phyloP scores from a whole-genome alignment of 2,329 filamentous ascomycete genomes.

The Biscogniauxia sp. region DNA sequence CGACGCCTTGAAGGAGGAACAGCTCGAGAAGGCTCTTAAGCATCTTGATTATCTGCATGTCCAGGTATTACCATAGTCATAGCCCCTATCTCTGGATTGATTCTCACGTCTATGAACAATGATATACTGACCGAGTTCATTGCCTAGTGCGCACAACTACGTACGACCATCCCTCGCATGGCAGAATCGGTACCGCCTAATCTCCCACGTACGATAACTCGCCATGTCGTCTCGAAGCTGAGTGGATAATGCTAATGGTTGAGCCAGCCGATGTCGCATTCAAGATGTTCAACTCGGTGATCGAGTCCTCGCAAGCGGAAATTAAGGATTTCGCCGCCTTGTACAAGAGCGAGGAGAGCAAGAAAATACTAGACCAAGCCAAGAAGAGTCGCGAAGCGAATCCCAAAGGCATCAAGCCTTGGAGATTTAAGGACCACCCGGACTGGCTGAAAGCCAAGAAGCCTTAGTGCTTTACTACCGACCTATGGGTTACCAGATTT shows the following conservation, averaged over 20 bases:
- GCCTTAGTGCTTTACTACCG: background rate
- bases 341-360: conserved; percentile 46
- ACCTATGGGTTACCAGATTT: conserved; percentile 1
- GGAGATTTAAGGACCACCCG: conserved; percentile 58
- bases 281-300: conserved; percentile 45
- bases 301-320: conserved; percentile 47
- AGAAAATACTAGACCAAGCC: conserved; percentile 51
- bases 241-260: conserved; percentile 17
- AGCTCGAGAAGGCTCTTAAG: conserved; percentile 48
- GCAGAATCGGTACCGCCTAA: conserved; percentile 50
- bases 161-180: conserved; percentile 50
- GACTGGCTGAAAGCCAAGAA: conserved; percentile 47
- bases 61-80: conserved; percentile 39
- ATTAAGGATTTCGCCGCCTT: conserved; percentile 50
- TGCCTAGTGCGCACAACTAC: conserved; percentile 44
- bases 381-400: conserved; percentile 53
- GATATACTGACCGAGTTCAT: conserved; percentile 1
- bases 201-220: conserved; percentile 46
- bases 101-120: background rate
- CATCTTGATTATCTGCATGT: conserved; percentile 54
- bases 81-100: background rate
- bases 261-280: conserved; percentile 49
- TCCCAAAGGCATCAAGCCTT: conserved; percentile 56
- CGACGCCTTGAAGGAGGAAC: conserved; percentile 46
- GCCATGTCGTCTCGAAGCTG: background rate